Evolutionary conservation across 306 rosid species (phyloP), one percentile per base, ranked within the genome.

Genomic region (Quercus variabilis): DNA sequence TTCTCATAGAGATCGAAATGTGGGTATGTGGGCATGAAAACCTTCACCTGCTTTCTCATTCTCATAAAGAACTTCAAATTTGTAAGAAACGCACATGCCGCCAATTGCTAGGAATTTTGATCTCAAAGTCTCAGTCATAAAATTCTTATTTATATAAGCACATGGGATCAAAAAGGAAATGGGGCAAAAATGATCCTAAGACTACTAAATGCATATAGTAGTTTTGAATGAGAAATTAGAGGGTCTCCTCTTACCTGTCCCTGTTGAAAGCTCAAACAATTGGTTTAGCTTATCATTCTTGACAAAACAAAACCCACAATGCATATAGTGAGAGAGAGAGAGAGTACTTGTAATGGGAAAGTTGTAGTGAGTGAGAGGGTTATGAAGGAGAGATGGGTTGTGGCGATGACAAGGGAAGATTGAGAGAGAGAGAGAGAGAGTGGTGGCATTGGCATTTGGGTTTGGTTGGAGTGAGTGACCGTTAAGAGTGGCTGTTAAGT

Each of bases 331-430:
- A 38, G 11, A 38, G 10, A 82, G 7, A 33, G 9, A 38, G 78
- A 79, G 79, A 64, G 74, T 84, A 94, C 97, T 85, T 71, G 89
- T 46, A n/a, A 81, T 73, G 83, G 85, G 88, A 76, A 69, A 62
- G 46, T 49, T 2, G 54, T 49, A 49, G 54, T 84, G 79, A 79
- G 78, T 49, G 62, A 88, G 81, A 68, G 91, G 88, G 79, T 73
- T 85, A 60, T 85, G 89, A 56, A 88, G 84, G 46, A 88, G 76
- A 60, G 77, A 21, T 56, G 87, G 74, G 23, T 77, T 81, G 79
- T 81, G 86, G 33, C 77, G 86, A 74, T 83, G 89, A 76, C 67
- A 76, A 74, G 85, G 91, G 38, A 5, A 33, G 35, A 31, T 30
- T 30, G 43, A 35, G 43, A 35, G 46, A 38, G 46, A 38, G 41